Conservation (phyloP, 345 rosid species). For the Moringa oleifera region DNA sequence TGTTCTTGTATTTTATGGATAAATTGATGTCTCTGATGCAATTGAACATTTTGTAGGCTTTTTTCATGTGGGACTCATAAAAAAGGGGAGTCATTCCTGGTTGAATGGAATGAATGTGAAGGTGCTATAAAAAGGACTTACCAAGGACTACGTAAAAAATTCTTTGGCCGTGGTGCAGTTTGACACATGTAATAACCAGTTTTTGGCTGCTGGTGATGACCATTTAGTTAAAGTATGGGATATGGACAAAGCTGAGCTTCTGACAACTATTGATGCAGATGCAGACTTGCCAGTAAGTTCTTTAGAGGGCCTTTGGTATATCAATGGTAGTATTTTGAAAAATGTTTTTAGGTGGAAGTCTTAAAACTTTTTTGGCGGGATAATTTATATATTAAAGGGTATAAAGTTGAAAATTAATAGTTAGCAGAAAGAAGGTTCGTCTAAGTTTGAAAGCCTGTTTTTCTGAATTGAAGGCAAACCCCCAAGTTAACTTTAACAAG, state of each 20-base stretch:
- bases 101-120: slow-evolving; percentile 94
- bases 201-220: slow-evolving; percentile 88
- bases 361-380: no score
- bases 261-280: slow-evolving; percentile 78
- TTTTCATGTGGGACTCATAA: slow-evolving; percentile 91
- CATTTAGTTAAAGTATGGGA: slow-evolving; percentile 87
- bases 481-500: slow-evolving; percentile 77
- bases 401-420: no score
- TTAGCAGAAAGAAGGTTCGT: no score
- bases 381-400: no score
- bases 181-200: slow-evolving; percentile 76
- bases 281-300: slow-evolving; percentile 69
- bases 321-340: no score
- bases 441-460: no score
- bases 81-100: slow-evolving; percentile 74
- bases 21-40: no score
- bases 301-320: background rate
- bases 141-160: slow-evolving; percentile 72
- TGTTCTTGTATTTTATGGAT: no score
- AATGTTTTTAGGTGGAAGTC: no score
- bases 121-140: slow-evolving; percentile 78
- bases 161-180: slow-evolving; percentile 82
- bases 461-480: slow-evolving; percentile 48
- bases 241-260: slow-evolving; percentile 72
- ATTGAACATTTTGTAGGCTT: slow-evolving; percentile 31